A percentile compares a stretch with the other conserved stretches of the same genome.
Evolutionary conservation across 177 flowering plant genomes (phyloP).

Genomic region (Vitis hybrid): DNA sequence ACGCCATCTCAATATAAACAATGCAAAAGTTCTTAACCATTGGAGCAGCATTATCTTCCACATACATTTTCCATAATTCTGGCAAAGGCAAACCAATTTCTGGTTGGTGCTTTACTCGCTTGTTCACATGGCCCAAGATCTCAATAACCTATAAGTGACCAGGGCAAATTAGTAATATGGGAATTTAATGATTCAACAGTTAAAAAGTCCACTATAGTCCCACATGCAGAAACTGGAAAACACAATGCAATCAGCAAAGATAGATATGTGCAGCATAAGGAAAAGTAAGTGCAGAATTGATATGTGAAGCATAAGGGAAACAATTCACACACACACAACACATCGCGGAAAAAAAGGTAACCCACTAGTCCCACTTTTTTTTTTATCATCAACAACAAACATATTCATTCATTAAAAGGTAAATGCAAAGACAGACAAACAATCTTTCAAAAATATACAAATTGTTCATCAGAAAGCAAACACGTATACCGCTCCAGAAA

Average conservation of each 20-base stretch:
- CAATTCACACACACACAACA: too few relatives aligned
- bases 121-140: conserved; percentile 87
- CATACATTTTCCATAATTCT: conserved; percentile 73
- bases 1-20: conserved; percentile 93
- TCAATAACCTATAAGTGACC: conserved; percentile 69
- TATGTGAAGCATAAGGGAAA: too few relatives aligned
- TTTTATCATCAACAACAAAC: too few relatives aligned
- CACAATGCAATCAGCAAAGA: background rate
- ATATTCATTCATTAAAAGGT: too few relatives aligned
- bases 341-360: too few relatives aligned
- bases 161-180: background rate
- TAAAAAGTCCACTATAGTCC: background rate
- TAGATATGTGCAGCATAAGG: background rate
- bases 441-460: too few relatives aligned
- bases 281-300: too few relatives aligned
- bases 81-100: conserved; percentile 75
- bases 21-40: conserved; percentile 92
- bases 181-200: background rate
- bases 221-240: background rate
- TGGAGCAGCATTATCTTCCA: conserved; percentile 48
- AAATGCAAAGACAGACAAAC: too few relatives aligned
- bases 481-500: too few relatives aligned
- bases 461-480: too few relatives aligned
- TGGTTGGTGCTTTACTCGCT: conserved; percentile 82
- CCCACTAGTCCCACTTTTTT: too few relatives aligned